Percentiles rank a stretch among this genome's conserved stretches.
Evolutionary conservation across 1,284 basidiomycete species (phyloP).

Genomic region (Pterula multifida): DNA sequence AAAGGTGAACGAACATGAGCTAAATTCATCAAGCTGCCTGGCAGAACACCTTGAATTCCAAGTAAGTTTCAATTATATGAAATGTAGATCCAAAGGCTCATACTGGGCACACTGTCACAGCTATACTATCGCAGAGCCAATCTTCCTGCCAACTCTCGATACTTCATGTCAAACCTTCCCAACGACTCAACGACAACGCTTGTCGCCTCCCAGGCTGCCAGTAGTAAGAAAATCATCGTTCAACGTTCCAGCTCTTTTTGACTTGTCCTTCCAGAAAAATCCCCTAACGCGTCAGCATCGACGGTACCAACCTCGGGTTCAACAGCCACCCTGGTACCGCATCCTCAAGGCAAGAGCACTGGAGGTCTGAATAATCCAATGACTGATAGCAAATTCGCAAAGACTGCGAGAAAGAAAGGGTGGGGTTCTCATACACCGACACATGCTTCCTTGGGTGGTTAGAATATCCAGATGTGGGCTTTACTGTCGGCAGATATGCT

Average conservation of each 20-base stretch:
- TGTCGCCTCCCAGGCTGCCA: background rate
- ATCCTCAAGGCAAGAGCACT: background rate
- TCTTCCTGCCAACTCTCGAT: too few relatives aligned
- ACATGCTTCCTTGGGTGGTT: conserved; percentile 10
- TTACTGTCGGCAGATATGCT: too few relatives aligned
- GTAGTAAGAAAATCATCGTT: too few relatives aligned
- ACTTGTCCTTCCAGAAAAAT: background rate
- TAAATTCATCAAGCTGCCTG: too few relatives aligned
- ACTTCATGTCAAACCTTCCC: background rate
- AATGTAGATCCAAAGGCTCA: too few relatives aligned
- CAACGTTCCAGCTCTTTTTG: too few relatives aligned
- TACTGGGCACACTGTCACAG: too few relatives aligned
- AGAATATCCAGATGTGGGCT: too few relatives aligned
- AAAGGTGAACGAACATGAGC: too few relatives aligned
- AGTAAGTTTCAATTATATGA: too few relatives aligned
- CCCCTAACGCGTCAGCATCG: background rate
- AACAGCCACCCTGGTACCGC: background rate
- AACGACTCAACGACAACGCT: background rate
- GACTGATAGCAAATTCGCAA: conserved; percentile 12
- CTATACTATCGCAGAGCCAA: too few relatives aligned
- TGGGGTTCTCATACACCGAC: conserved; percentile 17
- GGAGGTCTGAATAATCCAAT: background rate
- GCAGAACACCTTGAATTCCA: too few relatives aligned
- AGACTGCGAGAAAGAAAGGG: conserved; percentile 14
- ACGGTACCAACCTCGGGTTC: background rate